Base-by-base conservation (phyloP, 2,329 filamentous ascomycete genomes). In the Cladosporium sp. region DNA sequence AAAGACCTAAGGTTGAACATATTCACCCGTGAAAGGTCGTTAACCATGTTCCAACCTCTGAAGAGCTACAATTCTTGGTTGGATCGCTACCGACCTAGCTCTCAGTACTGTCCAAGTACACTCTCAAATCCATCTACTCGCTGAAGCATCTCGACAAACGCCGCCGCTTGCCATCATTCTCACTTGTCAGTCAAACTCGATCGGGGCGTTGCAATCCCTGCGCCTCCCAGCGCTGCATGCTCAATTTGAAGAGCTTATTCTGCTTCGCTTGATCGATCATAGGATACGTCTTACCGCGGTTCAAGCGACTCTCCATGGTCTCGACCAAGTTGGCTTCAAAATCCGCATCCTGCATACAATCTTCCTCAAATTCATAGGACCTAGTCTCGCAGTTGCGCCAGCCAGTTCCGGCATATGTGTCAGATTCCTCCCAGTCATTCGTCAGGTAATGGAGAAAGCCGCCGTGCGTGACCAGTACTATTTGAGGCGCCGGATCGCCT, bases 401-500 rank as follows among this genome's bases (percentile, higher is more conserved):
- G 20, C 55, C 55, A 3, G 55, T 58, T 3, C 55, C 55, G 12
- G 55, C 30, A 20, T 11, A 39, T 14, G 3, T 9, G 15, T 20
- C 36, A 8, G 55, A 39, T 2, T 51, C 55, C n/a, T 58, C 55
- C 55, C 55, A 58, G 17, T 58, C 55, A 14, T 51, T 36, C 11
- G 55, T 58, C 43, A 58, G 50, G 36, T 51, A 58, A 22, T 51
- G 55, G 8, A 58, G 19, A 20, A 38, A 58, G 8, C 55, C 55
- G 39, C 55, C 55, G 30, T 51, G 55, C 20, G 55, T 40, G 17
- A 58, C 55, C 19, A 58, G 43, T 20, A 58, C 45, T 14, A 58
- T 22, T 11, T 42, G 15, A 15, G 45, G 36, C 15, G 50, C 43
- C 17, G 9, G 1, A 25, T 51, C 17, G 15, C 42, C 55, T 9